Evolutionary conservation across 495 filamentous ascomycete genomes (phyloP), one percentile per base, ranked within the genome.

Genomic region (Xylaria grammica): DNA sequence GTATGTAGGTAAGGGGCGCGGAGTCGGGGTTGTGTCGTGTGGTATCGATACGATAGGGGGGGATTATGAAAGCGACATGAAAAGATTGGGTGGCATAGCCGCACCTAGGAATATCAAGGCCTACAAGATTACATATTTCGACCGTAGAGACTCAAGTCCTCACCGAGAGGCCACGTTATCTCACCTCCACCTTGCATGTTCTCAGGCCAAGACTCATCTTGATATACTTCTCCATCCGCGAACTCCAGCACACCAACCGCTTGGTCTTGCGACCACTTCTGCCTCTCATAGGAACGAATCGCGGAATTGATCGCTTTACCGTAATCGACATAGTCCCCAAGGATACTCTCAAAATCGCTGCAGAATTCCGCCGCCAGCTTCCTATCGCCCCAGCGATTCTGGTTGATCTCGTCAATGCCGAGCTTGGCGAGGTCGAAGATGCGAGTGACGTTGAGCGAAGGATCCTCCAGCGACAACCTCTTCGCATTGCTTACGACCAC

Each of bases 351-450:
- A 17, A 42, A 52, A 32, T 61, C 46, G 32, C 30, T 3, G 46
- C 58, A 52, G 58, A 61, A 61, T 22, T 49, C 27, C 10, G 17
- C 15, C 4, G 24, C 17, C 17, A 61, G 58, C 10, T 30, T 52
- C 58, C 19, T 30, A 46, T 61, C 58, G 0, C 45, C 24, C 45
- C 58, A 61, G 20, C 10, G 9, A 17, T 22, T 10, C 3, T 19
- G 30, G 15, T 52, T 44, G 7, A 52, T 40, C 24, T 26, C 46
- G 11, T 15, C 10, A 0, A 61, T 6, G 30, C 58, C 58, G 19
- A 11, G 32, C 17, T 7, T 38, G 5, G 46, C 58, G 8, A 52
- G 30, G 29, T 19, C 29, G 19, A 48, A 24, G 19, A 46, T 5
- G 36, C 34, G 17, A 32, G 29, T 7, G 7, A 38, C 30, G 13